phyloP scores from a whole-genome alignment of 1,139 yeast species.

The Suhomyces ambrosiae region DNA sequence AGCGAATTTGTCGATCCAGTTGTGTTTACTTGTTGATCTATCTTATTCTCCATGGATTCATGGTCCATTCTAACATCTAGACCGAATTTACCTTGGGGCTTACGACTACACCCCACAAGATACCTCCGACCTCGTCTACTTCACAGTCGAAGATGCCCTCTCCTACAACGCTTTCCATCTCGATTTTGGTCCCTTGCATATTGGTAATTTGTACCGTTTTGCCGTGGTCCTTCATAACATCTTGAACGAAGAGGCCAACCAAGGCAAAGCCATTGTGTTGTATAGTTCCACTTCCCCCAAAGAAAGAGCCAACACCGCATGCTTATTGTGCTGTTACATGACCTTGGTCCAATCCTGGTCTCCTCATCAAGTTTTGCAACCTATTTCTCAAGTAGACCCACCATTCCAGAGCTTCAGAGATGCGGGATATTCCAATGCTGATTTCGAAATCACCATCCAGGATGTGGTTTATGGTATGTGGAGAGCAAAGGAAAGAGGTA shows the following conservation, averaged over 20 bases:
- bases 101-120: slow-evolving; percentile 79
- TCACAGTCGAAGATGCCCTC: slow-evolving; percentile 88
- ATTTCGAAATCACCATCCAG: slow-evolving; percentile 88
- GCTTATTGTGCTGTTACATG: slow-evolving; percentile 93
- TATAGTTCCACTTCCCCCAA: slow-evolving; percentile 82
- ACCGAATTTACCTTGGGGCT: slow-evolving; percentile 88
- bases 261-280: slow-evolving; percentile 86
- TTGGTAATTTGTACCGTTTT: slow-evolving; percentile 90
- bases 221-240: slow-evolving; percentile 93
- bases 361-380: slow-evolving; percentile 95
- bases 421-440: slow-evolving; percentile 96
- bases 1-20: too few species aligned
- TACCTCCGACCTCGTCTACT: slow-evolving; percentile 74
- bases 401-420: slow-evolving; percentile 95
- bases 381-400: slow-evolving; percentile 88
- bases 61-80: too few species aligned
- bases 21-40: too few species aligned
- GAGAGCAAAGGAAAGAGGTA: slow-evolving; percentile 95
- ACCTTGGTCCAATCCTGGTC: slow-evolving; percentile 95
- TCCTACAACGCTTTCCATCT: slow-evolving; percentile 92
- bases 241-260: slow-evolving; percentile 79
- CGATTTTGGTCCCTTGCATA: slow-evolving; percentile 94
- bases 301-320: slow-evolving; percentile 90
- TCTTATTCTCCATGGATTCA: too few species aligned
- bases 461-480: slow-evolving; percentile 95